These are phyloP conservation scores for Mrakia frigida DNA, from an alignment of 768 basidiomycete species.

Conservation along the genomic window DNA sequence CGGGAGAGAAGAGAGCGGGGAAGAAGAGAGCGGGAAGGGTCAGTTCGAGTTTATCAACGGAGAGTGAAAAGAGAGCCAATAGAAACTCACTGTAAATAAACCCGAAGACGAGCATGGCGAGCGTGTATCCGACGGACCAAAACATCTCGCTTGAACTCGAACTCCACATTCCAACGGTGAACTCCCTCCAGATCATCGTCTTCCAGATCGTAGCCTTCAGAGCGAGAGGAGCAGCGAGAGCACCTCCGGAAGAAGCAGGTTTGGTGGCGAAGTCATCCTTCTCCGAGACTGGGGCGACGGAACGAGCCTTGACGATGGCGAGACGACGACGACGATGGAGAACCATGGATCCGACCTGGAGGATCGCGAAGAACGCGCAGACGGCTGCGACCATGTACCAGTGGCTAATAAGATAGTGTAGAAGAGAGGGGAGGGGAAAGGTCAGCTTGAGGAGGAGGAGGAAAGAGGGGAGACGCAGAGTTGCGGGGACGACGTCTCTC, in stretches of 20 bases:
- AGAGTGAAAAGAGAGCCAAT: neutral
- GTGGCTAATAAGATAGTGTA: too few relatives aligned
- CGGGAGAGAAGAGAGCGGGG: neutral
- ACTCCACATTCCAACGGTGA: neutral
- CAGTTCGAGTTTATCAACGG: too few relatives aligned
- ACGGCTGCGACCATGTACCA: slow-evolving; percentile 25
- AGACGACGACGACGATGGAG: slow-evolving; percentile 7
- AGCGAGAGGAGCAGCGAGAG: neutral
- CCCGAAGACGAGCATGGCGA: slow-evolving; percentile 6
- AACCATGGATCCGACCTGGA: neutral
- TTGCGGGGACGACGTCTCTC: too few relatives aligned
- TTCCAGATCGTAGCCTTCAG: neutral
- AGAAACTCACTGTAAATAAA: neutral
- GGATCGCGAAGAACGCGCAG: slow-evolving; percentile 19
- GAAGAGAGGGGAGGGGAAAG: too few relatives aligned
- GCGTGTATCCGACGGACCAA: neutral
- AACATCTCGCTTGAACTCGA: neutral
- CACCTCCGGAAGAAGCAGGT: neutral
- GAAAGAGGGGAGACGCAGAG: too few relatives aligned
- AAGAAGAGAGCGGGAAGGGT: neutral
- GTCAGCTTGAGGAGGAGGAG: too few relatives aligned
- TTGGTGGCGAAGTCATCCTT: slow-evolving; percentile 18
- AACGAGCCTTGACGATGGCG: neutral
- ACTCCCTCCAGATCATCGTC: slow-evolving; percentile 19
- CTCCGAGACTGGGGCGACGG: neutral